A percentile compares a stretch with the other conserved stretches of the same genome.
Evolutionary conservation across 805 yeast species (phyloP).

Genomic region (Candida glaebosa): DNA sequence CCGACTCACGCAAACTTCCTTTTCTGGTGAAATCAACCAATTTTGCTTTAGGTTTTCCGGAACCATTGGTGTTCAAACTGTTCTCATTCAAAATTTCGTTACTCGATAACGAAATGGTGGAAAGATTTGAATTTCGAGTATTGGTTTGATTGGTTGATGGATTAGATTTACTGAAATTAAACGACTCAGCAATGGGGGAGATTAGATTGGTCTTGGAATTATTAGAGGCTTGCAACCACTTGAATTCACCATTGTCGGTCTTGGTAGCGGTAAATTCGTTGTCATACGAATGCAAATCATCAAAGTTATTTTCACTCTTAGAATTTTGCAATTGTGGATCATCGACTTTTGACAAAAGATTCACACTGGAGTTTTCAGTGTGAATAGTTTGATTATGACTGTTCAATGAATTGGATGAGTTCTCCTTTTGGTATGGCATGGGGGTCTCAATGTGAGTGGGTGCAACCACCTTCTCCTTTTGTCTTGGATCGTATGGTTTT

Average conservation of each 20-base stretch:
- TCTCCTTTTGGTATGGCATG: constrained; percentile 9
- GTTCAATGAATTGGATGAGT: background rate
- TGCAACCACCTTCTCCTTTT: background rate
- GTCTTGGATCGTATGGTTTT: background rate
- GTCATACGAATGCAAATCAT: constrained; percentile 14
- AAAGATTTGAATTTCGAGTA: constrained; percentile 15
- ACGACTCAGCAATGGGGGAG: constrained; percentile 12
- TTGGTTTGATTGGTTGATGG: constrained; percentile 6
- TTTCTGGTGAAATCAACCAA: constrained; percentile 46
- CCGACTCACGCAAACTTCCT: constrained; percentile 39
- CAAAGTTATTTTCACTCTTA: constrained; percentile 8
- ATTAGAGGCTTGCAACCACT: constrained; percentile 23
- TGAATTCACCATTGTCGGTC: constrained; percentile 25
- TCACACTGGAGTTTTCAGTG: constrained; percentile 8
- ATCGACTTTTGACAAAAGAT: constrained; percentile 18
- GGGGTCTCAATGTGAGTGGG: background rate
- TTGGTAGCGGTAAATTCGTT: constrained; percentile 26
- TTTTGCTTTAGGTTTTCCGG: constrained; percentile 27
- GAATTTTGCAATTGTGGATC: constrained; percentile 13
- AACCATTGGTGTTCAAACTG: constrained; percentile 4
- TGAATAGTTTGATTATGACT: constrained; percentile 5
- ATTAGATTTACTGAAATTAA: constrained; percentile 6
- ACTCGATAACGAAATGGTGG: constrained; percentile 17
- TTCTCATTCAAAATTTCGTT: constrained; percentile 9
- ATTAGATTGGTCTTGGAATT: constrained; percentile 7